Base-by-base conservation (phyloP, 1,284 basidiomycete genomes). In the Rhodotorula sp. region DNA sequence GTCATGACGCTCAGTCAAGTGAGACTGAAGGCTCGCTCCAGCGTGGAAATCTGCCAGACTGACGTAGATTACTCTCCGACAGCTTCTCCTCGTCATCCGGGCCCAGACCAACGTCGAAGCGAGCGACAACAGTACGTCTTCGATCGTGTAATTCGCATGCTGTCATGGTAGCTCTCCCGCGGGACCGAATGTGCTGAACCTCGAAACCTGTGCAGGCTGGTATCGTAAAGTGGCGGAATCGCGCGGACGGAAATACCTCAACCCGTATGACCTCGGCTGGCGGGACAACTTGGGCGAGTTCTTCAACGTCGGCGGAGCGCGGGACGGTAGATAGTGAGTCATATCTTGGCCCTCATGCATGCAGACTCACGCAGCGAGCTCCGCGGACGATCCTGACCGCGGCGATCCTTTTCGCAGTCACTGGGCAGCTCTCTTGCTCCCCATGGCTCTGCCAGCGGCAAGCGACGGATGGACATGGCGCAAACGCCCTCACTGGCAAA, bases 71-170 rank as follows among this genome's bases (percentile, higher is more conserved):
- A 3, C 26, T 21, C 12, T n/a, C 1, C 10, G 26, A 1, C 93
- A 97, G 78, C 68, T 98, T 1, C 89, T 87, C 83, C 85, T 90
- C 72, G 83, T 97, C 14, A 81, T 86, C 0, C 82, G 84, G n/a
- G 93, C 89, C 0, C 94, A 97, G 81, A 98, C 94, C 0, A 88
- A 90, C 0, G 95, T 98, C 21, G 97, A 99, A 82, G 86, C 86
- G 5, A 91, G 93, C 77, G 96, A 99, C 79, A 88, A 95, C 79
- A 88, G 78, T 78, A 56, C 65, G 78, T 68, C 15, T 26, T 23
- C n/a, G 51, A 7, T 43, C 12, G 39, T 8, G 39, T 43, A 14
- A 10, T 43, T 43, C 10, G 39, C 39, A 43, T 43, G 39, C 2
- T 12, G 10, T 43, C 10, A 12, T 43, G 1, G 10, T 2, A 43